phyloP scores from a whole-genome alignment of 129 eudicot species.

The Ambrosia artemisiifolia region DNA sequence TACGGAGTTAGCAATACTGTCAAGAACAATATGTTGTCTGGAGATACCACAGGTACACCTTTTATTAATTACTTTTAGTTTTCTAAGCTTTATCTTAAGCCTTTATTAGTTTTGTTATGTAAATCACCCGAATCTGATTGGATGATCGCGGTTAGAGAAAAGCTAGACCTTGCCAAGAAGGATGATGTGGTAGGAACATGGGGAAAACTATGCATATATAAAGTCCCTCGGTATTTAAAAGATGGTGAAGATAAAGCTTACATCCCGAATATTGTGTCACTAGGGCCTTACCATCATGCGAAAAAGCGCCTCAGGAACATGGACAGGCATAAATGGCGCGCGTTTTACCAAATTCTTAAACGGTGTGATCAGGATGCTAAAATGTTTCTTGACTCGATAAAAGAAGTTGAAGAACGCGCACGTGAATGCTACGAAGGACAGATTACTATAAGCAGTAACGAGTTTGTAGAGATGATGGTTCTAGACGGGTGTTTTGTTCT shows the following conservation, averaged over 20 bases:
- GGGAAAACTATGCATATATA: slow-evolving; percentile 72
- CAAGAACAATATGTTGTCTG: too few relatives aligned
- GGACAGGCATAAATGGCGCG: slow-evolving; percentile 95
- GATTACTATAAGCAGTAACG: slow-evolving; percentile 54
- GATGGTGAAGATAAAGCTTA: slow-evolving; percentile 76
- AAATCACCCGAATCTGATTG: slow-evolving; percentile 59
- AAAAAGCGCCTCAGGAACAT: slow-evolving; percentile 48
- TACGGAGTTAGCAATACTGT: too few relatives aligned
- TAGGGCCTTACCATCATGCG: slow-evolving; percentile 88
- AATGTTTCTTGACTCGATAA: slow-evolving; percentile 52
- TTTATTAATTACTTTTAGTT: too few relatives aligned
- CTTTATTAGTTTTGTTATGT: too few relatives aligned
- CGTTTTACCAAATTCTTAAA: slow-evolving; percentile 56
- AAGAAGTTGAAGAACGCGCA: slow-evolving; percentile 56
- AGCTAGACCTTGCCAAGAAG: slow-evolving; percentile 51
- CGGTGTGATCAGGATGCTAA: slow-evolving; percentile 53
- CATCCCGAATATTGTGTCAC: slow-evolving; percentile 68
- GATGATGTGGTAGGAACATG: slow-evolving; percentile 66
- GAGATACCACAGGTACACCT: too few relatives aligned
- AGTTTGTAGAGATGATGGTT: slow-evolving; percentile 83
- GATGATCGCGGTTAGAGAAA: slow-evolving; percentile 60
- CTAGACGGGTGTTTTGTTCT: slow-evolving; percentile 82
- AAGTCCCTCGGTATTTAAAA: slow-evolving; percentile 61
- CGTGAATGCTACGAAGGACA: slow-evolving; percentile 81
- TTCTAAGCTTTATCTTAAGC: too few relatives aligned